A percentile compares a stretch with the other conserved stretches of the same genome.
These are phyloP conservation scores for Lactarius sanguifluus DNA, from an alignment of 768 basidiomycete genomes.

Conservation along the genomic window DNA sequence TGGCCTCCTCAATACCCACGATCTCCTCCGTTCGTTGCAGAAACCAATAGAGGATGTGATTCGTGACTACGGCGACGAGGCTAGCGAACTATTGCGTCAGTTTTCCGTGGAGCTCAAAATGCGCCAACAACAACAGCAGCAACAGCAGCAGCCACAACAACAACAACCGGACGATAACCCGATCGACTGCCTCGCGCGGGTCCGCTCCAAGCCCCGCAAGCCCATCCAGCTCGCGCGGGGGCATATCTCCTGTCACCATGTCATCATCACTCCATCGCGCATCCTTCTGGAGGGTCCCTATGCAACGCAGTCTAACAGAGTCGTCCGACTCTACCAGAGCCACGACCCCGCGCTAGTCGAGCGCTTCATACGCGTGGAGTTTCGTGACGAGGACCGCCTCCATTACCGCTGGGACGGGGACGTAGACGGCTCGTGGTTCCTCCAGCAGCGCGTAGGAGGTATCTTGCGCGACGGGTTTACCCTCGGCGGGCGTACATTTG, in stretches of 20 bases:
- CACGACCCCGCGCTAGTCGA: slow-evolving; percentile 48
- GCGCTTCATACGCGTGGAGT: slow-evolving; percentile 78
- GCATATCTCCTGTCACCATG: slow-evolving; percentile 66
- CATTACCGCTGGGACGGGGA: slow-evolving; percentile 69
- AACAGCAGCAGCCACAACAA: too few species aligned
- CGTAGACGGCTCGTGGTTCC: slow-evolving; percentile 56
- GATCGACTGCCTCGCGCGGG: slow-evolving; percentile 46
- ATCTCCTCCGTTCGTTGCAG: slow-evolving; percentile 48
- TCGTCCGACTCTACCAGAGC: slow-evolving; percentile 60
- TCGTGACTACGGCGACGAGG: slow-evolving; percentile 35
- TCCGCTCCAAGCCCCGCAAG: slow-evolving; percentile 31
- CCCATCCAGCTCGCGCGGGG: slow-evolving; percentile 36
- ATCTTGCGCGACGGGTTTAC: slow-evolving; percentile 62
- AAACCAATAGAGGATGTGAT: slow-evolving; percentile 46
- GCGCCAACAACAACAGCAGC: slow-evolving; percentile 31
- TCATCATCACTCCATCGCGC: slow-evolving; percentile 75
- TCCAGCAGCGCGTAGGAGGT: slow-evolving; percentile 38
- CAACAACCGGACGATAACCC: slow-evolving; percentile 41
- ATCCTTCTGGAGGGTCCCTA: slow-evolving; percentile 76
- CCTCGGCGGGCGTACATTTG: slow-evolving; percentile 68
- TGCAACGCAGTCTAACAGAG: slow-evolving; percentile 72
- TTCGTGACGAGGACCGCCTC: slow-evolving; percentile 80
- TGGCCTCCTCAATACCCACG: slow-evolving; percentile 59
- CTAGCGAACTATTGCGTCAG: slow-evolving; percentile 51
- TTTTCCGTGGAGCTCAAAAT: slow-evolving; percentile 52